phyloP scores from a whole-genome alignment of 2,329 filamentous ascomycete species.

The Microsporum canis region DNA sequence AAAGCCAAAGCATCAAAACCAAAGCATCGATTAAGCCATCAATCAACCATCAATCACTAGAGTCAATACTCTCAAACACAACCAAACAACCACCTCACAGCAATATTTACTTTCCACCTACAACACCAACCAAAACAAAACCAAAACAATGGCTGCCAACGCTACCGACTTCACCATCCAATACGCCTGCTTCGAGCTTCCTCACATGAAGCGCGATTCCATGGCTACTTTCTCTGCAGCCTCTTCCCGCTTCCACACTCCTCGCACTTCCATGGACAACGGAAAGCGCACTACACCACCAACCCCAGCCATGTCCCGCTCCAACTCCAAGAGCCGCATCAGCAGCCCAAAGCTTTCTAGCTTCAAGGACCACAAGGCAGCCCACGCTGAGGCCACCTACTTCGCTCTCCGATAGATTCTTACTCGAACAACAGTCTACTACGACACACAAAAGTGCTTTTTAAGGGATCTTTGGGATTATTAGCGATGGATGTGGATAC shows the following conservation, averaged over 20 bases:
- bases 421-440: background rate
- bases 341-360: background rate
- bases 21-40: background rate
- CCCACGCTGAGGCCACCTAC: slow-evolving; percentile 1
- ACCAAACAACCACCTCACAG: background rate
- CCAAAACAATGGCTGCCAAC: background rate
- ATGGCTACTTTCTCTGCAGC: slow-evolving; percentile 1
- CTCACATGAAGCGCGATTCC: background rate
- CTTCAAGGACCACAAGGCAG: background rate
- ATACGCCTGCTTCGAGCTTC: slow-evolving; percentile 4
- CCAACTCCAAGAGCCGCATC: slow-evolving; percentile 1
- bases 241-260: slow-evolving; percentile 4
- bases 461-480: background rate
- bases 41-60: background rate
- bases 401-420: slow-evolving; percentile 1
- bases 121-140: background rate
- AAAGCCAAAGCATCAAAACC: background rate
- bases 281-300: slow-evolving; percentile 1
- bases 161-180: slow-evolving; percentile 5
- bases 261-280: background rate
- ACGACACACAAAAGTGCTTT: background rate
- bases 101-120: background rate
- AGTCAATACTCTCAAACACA: background rate
- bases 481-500: slow-evolving; percentile 1
- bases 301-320: slow-evolving; percentile 1